Evolutionary conservation across 176 grass and related monocot genomes (phyloP).

Genomic region (Avena atlantica): DNA sequence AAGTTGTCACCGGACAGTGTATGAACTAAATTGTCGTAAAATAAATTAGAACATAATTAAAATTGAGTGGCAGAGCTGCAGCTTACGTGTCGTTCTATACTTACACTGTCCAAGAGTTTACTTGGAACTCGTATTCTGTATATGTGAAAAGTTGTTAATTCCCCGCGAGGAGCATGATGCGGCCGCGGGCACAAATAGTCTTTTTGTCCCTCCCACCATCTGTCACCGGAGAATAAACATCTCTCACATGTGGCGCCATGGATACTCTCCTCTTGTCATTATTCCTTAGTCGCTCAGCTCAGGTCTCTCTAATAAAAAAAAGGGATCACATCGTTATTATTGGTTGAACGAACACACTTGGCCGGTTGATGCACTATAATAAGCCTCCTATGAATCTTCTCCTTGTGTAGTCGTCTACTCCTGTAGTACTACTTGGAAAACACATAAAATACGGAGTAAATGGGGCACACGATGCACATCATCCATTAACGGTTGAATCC

Average conservation of each 20-base stretch:
- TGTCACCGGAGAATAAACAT: slow-evolving; percentile 46
- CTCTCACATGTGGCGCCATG: slow-evolving; percentile 49
- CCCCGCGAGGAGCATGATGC: slow-evolving; percentile 38
- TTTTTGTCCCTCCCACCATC: slow-evolving; percentile 22
- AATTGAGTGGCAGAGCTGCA: slow-evolving; percentile 17
- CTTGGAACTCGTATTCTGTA: neutral
- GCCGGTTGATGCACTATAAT: slow-evolving; percentile 23
- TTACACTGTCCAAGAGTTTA: slow-evolving; percentile 11
- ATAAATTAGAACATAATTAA: neutral
- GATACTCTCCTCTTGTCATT: slow-evolving; percentile 33
- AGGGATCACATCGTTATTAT: neutral
- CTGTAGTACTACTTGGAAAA: neutral
- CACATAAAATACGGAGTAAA: neutral
- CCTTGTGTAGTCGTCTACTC: neutral
- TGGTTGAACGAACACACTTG: slow-evolving; percentile 9
- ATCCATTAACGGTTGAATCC: slow-evolving; percentile 14
- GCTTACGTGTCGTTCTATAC: neutral
- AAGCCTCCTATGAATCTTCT: slow-evolving; percentile 36
- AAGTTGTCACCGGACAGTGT: slow-evolving; percentile 37
- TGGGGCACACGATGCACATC: slow-evolving; percentile 25
- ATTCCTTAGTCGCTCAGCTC: slow-evolving; percentile 21
- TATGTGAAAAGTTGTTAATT: slow-evolving; percentile 33
- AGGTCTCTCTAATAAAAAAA: neutral
- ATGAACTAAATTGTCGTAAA: neutral
- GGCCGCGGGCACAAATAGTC: slow-evolving; percentile 41